These are phyloP conservation scores for Hanseniaspora singularis DNA, from an alignment of 805 yeast genomes.

Conservation along the genomic window DNA sequence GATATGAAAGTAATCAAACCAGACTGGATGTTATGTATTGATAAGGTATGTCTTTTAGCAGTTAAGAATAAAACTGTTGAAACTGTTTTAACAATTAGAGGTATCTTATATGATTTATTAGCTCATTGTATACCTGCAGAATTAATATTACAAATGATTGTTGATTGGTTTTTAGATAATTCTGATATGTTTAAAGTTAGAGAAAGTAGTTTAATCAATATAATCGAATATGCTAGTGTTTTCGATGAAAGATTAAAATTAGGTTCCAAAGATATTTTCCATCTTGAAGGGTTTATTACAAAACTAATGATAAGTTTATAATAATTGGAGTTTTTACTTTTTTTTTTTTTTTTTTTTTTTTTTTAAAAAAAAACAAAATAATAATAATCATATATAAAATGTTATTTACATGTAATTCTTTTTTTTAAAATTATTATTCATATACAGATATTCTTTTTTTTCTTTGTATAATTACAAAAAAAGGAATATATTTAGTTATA, in stretches of 20 bases:
- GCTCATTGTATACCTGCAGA: constrained; percentile 91
- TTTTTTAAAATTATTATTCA: too few relatives aligned
- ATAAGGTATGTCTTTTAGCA: constrained; percentile 49
- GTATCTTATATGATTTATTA: constrained; percentile 65
- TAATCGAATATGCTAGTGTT: constrained; percentile 49
- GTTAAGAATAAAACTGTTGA: constrained; percentile 53
- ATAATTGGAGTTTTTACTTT: constrained; percentile 18
- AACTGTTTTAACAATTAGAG: constrained; percentile 42
- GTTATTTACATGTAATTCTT: too few relatives aligned
- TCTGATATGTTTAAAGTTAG: constrained; percentile 26
- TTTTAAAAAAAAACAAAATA: too few relatives aligned
- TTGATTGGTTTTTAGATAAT: constrained; percentile 25
- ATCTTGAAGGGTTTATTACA: constrained; percentile 88
- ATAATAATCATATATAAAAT: too few relatives aligned
- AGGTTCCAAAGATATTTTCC: constrained; percentile 85
- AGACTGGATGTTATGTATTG: constrained; percentile 84
- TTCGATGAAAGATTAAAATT: constrained; percentile 78
- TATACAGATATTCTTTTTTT: too few relatives aligned
- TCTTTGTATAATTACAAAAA: too few relatives aligned
- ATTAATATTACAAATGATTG: constrained; percentile 38
- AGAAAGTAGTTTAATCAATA: constrained; percentile 21
- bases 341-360: constrained; percentile 3
- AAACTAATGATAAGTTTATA: constrained; percentile 71
- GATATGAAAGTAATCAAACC: constrained; percentile 49
- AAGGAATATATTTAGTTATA: too few relatives aligned